A percentile compares a stretch with the other conserved stretches of the same genome.
Conservation (phyloP, 2,329 filamentous ascomycete species). For the Torrubiella hemipterigena region DNA sequence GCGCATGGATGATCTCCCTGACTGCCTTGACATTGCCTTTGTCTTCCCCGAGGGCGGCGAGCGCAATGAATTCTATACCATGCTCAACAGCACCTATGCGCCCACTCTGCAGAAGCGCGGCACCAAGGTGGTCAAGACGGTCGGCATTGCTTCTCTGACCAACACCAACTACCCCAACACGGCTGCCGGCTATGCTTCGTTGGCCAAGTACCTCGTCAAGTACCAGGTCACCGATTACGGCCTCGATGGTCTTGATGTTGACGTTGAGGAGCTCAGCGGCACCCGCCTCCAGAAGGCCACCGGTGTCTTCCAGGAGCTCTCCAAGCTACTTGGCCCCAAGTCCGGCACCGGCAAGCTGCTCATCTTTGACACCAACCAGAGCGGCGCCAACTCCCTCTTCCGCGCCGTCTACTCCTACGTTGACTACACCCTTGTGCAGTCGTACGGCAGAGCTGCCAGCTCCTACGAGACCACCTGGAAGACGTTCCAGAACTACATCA, state of each 20-base stretch:
- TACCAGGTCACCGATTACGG: constrained; percentile 1
- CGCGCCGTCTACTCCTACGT: constrained; percentile 2
- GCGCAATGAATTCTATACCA: background rate
- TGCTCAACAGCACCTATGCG: constrained; percentile 2
- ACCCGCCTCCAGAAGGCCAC: constrained; percentile 3
- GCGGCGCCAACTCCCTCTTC: constrained; percentile 2
- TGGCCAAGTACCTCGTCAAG: background rate
- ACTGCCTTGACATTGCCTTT: constrained; percentile 6
- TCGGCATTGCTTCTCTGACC: constrained; percentile 2
- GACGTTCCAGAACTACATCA: background rate
- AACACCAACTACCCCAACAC: constrained; percentile 1
- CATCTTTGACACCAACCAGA: constrained; percentile 4
- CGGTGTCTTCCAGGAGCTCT: constrained; percentile 3
- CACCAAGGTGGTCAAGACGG: constrained; percentile 3
- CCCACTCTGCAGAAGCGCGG: constrained; percentile 2
- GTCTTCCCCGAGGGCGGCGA: constrained; percentile 4
- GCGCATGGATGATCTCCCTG: constrained; percentile 4
- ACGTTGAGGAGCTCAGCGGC: constrained; percentile 3
- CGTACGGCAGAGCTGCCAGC: constrained; percentile 2
- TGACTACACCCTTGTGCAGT: constrained; percentile 5
- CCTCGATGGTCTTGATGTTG: constrained; percentile 4
- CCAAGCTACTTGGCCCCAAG: constrained; percentile 5
- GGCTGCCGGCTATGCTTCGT: constrained; percentile 1
- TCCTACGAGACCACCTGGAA: constrained; percentile 1
- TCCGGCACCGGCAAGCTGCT: constrained; percentile 4